These are phyloP conservation scores for Kernera saxatilis DNA, from an alignment of 345 rosid species.

Conservation along the genomic window DNA sequence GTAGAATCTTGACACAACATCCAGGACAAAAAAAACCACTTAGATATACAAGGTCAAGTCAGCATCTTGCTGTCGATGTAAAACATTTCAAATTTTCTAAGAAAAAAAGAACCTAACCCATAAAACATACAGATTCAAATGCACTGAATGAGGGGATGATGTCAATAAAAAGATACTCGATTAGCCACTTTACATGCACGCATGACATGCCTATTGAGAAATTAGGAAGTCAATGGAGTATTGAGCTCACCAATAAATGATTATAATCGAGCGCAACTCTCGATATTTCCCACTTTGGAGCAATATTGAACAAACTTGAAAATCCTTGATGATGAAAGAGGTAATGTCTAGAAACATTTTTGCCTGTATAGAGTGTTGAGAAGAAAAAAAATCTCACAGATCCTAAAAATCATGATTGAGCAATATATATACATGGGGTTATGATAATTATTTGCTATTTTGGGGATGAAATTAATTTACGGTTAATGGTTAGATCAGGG, in stretches of 20 bases:
- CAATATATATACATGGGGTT: conserved; percentile 1
- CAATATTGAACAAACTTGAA: not conserved
- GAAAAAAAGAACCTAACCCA: not conserved
- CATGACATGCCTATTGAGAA: too few species aligned
- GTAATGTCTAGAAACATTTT: not conserved
- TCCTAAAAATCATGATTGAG: conserved; percentile 5
- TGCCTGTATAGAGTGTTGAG: not conserved
- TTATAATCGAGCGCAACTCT: not conserved
- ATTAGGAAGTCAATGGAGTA: conserved; percentile 6
- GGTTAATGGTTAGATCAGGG: conserved; percentile 3
- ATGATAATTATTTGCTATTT: conserved; percentile 5
- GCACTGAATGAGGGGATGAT: not conserved
- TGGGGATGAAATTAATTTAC: not conserved
- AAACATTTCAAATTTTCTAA: not conserved
- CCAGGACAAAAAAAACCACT: not conserved
- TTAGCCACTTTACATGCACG: conserved; percentile 4
- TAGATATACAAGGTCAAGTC: not conserved
- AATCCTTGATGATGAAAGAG: not conserved
- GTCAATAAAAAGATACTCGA: conserved; percentile 9
- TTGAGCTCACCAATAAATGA: conserved; percentile 17
- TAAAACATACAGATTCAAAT: conserved; percentile 1
- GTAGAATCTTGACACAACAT: not conserved
- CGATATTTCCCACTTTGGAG: not conserved
- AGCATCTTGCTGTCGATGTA: conserved; percentile 11
- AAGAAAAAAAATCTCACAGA: not conserved